Base-by-base conservation (phyloP, 306 rosid species). In the Vigna radiata region DNA sequence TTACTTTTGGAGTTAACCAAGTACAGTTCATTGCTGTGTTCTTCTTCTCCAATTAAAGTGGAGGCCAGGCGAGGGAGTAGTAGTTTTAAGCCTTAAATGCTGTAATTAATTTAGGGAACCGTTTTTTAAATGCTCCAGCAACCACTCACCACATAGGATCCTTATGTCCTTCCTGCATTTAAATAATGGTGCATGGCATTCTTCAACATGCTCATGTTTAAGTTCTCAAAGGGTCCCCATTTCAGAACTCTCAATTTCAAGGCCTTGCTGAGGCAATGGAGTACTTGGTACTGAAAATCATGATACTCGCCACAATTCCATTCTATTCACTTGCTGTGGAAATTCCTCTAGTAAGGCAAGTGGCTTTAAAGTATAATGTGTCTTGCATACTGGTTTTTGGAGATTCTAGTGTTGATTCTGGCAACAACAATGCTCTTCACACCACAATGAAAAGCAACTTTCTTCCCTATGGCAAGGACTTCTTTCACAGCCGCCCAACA, bases 351-450 rank as follows among this genome's bases (percentile, higher is more conserved):
- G 9, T 82, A 15, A 81, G 83, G 71, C 52, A 76, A 63, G 0
- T 83, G 25, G 88, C 83, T 6, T 80, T 77, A 25, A 72, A 56
- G 62, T 39, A 78, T 59, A 90, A 88, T 15, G 75, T 87, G 48
- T 58, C 73, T 2, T 83, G 93, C 54, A 47, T 90, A 15, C 61
- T 92, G 21, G 94, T 90, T 33, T 92, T 92, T 48, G 96, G 97
- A 60, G 96, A 92, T 68, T 92, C 94, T 1, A 92, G 93, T 66
- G 97, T 92, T 48, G 96, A 92, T 79, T 84, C 97, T 21, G 96
- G 97, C 1, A 92, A 90, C 61, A 92, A 90, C 86, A 87, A 92
- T 76, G 76, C 62, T 69, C 93, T 92, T 67, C 65, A n/a, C 5
- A 92, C 97, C 10, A 27, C 72, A 6, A 25, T 80, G 82, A 90